Conservation (phyloP, 2,329 filamentous ascomycete genomes). For the Colletotrichum costaricense region DNA sequence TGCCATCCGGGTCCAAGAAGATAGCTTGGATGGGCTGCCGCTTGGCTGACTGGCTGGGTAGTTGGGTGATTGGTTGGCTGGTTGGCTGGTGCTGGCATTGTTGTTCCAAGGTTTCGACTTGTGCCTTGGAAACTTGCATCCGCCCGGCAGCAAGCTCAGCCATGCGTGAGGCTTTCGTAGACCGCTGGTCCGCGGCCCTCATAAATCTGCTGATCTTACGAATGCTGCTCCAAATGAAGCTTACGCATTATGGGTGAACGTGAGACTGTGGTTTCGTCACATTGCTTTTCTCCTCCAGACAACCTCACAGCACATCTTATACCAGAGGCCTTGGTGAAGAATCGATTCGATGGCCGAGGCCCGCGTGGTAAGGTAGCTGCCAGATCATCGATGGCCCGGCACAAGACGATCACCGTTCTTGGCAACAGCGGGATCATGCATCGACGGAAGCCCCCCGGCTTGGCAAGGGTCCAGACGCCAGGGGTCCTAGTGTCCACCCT, state of each 20-base stretch:
- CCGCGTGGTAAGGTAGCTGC: neutral
- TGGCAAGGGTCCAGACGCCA: conserved; percentile 34
- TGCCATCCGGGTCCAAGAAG: neutral
- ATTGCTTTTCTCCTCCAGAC: neutral
- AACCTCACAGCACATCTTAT: neutral
- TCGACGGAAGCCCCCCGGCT: conserved; percentile 14
- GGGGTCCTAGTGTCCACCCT: conserved; percentile 15
- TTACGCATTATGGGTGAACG: neutral
- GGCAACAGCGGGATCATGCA: conserved; percentile 28
- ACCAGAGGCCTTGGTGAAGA: neutral
- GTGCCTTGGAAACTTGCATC: neutral
- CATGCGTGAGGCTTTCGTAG: neutral
- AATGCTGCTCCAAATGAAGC: neutral
- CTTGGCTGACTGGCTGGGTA: neutral
- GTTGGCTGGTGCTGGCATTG: neutral
- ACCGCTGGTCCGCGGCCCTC: neutral
- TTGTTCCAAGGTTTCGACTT: neutral
- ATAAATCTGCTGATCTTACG: neutral
- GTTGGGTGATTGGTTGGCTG: neutral
- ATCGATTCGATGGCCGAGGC: neutral
- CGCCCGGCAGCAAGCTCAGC: neutral
- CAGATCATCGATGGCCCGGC: neutral
- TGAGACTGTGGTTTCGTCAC: neutral
- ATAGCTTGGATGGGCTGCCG: neutral
- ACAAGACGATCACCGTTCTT: conserved; percentile 14